These are phyloP conservation scores for Aspergillus japonicus DNA, from an alignment of 2,329 filamentous ascomycete genomes.

Conservation along the genomic window DNA sequence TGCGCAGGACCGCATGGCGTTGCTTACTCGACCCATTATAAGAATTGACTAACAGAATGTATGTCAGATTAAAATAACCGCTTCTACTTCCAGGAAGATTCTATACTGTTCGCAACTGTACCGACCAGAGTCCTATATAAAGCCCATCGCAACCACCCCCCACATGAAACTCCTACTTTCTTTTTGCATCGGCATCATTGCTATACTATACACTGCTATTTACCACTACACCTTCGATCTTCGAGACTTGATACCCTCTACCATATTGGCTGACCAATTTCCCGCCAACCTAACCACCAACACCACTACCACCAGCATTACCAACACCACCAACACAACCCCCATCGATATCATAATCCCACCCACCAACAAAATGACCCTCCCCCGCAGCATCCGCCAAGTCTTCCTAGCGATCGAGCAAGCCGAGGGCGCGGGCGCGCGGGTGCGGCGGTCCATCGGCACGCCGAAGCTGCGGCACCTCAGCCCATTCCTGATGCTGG, in stretches of 20 bases:
- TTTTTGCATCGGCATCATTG: conserved; percentile 39
- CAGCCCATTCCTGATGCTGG: conserved; percentile 92
- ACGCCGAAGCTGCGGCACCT: conserved; percentile 81
- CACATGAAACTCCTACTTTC: conserved; percentile 39
- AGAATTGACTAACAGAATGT: conserved; percentile 27
- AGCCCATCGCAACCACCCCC: conserved; percentile 17
- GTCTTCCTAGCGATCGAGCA: conserved; percentile 83
- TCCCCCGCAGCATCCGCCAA: conserved; percentile 74
- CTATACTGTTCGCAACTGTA: conserved; percentile 23
- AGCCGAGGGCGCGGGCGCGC: conserved; percentile 81
- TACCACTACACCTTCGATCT: conserved; percentile 19
- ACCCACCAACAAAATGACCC: conserved; percentile 53
- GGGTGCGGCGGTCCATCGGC: conserved; percentile 83
- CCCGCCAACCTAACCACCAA: conserved; percentile 10
- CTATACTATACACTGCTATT: conserved; percentile 26
- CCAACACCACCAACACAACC: neutral
- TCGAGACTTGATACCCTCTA: conserved; percentile 19
- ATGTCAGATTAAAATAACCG: neutral
- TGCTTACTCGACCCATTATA: conserved; percentile 19
- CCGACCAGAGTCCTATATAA: conserved; percentile 26
- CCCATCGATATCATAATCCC: conserved; percentile 11
- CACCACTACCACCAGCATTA: neutral
- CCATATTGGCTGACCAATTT: conserved; percentile 18
- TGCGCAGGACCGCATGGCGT: neutral
- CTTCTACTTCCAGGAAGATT: conserved; percentile 15